Evolutionary conservation across 2,329 filamentous ascomycete genomes (phyloP).

Genomic region (Aspergillus sp.): DNA sequence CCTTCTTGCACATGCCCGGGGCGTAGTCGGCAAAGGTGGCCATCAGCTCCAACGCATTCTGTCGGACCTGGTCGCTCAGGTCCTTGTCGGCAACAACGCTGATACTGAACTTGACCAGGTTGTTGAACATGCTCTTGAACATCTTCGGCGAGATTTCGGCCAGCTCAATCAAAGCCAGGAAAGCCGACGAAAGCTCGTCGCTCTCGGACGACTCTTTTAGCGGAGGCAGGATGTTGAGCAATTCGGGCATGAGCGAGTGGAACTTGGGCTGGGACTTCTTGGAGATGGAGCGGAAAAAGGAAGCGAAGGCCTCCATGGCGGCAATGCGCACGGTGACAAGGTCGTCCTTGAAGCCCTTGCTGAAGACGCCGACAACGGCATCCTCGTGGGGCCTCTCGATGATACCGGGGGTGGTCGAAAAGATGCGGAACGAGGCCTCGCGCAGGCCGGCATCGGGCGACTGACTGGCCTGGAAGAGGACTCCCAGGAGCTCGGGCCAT

Average conservation of each 20-base stretch:
- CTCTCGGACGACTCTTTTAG: conserved; percentile 90
- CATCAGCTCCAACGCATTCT: conserved; percentile 96
- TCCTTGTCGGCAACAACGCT: conserved; percentile 96
- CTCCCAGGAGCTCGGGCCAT: conserved; percentile 86
- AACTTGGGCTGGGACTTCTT: conserved; percentile 91
- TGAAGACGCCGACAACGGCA: conserved; percentile 83
- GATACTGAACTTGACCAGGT: conserved; percentile 87
- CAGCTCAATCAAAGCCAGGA: conserved; percentile 88
- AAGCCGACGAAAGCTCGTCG: conserved; percentile 84
- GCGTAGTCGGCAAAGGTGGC: conserved; percentile 96
- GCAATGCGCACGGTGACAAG: conserved; percentile 81
- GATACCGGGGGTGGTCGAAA: conserved; percentile 89
- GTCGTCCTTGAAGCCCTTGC: conserved; percentile 87
- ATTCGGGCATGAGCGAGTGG: conserved; percentile 79
- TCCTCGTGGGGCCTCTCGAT: conserved; percentile 96
- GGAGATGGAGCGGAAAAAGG: conserved; percentile 87
- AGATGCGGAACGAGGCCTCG: conserved; percentile 92
- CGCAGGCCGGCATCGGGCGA: conserved; percentile 78
- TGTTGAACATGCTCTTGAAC: conserved; percentile 94
- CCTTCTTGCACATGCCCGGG: conserved; percentile 91
- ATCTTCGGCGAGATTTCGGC: conserved; percentile 94
- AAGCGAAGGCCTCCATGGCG: conserved; percentile 93
- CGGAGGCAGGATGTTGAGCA: conserved; percentile 90
- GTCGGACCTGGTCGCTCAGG: conserved; percentile 80
- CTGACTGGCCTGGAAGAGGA: conserved; percentile 87